These are phyloP conservation scores for Bruguiera gymnorhiza DNA, from an alignment of 345 rosid genomes.

Conservation along the genomic window DNA sequence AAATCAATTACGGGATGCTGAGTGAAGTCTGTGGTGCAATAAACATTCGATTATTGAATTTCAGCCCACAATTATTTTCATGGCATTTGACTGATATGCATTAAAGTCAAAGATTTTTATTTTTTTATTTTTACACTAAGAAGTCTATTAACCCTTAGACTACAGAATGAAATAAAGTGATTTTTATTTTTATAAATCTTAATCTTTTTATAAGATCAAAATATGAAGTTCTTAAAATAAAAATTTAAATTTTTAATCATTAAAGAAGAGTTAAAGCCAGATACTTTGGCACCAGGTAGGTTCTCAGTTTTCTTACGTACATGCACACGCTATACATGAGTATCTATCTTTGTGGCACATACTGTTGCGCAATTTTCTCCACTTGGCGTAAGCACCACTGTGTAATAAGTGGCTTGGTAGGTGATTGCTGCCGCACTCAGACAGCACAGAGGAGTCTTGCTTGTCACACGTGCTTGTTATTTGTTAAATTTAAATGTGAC, in stretches of 20 bases:
- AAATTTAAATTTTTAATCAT: no score
- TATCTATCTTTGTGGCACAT: conserved; percentile 27
- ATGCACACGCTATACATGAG: conserved; percentile 15
- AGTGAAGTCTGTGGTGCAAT: no score
- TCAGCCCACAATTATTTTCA: conserved; percentile 15
- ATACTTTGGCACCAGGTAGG: conserved; percentile 16
- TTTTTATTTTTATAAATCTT: no score
- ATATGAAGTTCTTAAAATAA: no score
- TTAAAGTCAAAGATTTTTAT: conserved; percentile 7
- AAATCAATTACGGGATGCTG: not conserved
- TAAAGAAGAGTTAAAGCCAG: not conserved
- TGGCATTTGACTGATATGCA: conserved; percentile 25
- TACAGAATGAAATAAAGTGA: no score
- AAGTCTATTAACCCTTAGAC: no score
- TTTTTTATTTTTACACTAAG: no score
- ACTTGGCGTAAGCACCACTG: conserved; percentile 17
- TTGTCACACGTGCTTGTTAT: no score
- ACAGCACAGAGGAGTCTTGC: conserved; percentile 17
- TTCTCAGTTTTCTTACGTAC: conserved; percentile 22
- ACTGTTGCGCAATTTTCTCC: conserved; percentile 18
- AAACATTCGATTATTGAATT: not conserved
- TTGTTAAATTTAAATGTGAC: conserved; percentile 11
- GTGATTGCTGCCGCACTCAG: conserved; percentile 11
- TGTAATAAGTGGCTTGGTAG: conserved; percentile 16
- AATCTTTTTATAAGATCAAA: no score